Evolutionary conservation across 306 rosid species (phyloP).

Genomic region (Hippophae gyantsensis): DNA sequence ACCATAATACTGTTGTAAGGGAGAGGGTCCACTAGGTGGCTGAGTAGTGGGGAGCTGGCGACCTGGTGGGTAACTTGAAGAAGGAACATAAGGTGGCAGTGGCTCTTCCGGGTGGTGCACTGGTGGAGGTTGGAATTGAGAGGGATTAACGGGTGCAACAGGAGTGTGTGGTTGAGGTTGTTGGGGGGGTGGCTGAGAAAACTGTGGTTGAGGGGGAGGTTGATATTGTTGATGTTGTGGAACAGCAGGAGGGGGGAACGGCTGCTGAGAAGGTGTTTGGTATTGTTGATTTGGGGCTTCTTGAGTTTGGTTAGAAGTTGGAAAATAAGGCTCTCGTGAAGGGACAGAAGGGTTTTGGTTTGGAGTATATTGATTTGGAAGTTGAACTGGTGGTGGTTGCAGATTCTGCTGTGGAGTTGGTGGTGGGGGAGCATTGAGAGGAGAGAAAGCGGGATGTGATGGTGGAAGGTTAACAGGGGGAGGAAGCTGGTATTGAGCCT

Average conservation of each 20-base stretch:
- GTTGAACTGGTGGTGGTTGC: slow-evolving; percentile 38
- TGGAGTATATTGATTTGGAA: slow-evolving; percentile 51
- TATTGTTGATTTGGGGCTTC: slow-evolving; percentile 59
- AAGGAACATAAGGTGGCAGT: slow-evolving; percentile 41
- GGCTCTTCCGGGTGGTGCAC: slow-evolving; percentile 62
- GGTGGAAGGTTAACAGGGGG: slow-evolving; percentile 35
- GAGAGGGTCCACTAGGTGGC: slow-evolving; percentile 49
- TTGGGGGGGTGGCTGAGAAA: slow-evolving; percentile 45
- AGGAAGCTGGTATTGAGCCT: slow-evolving; percentile 47
- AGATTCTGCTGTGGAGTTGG: slow-evolving; percentile 33
- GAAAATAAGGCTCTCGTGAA: slow-evolving; percentile 55
- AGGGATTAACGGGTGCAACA: slow-evolving; percentile 31
- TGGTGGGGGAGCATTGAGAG: slow-evolving; percentile 44
- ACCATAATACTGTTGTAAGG: slow-evolving; percentile 55
- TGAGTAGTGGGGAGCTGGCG: slow-evolving; percentile 54
- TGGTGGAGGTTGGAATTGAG: slow-evolving; percentile 48
- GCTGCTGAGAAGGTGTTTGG: slow-evolving; percentile 54
- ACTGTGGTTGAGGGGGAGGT: slow-evolving; percentile 48
- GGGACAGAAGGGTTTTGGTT: slow-evolving; percentile 44
- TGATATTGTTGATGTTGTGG: slow-evolving; percentile 56
- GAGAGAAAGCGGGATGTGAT: slow-evolving; percentile 36
- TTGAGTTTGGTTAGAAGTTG: slow-evolving; percentile 48
- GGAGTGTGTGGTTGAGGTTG: slow-evolving; percentile 54
- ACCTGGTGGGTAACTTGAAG: slow-evolving; percentile 58
- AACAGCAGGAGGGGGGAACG: slow-evolving; percentile 37